These are phyloP conservation scores for Salix brachista DNA, from an alignment of 345 rosid species.

Conservation along the genomic window DNA sequence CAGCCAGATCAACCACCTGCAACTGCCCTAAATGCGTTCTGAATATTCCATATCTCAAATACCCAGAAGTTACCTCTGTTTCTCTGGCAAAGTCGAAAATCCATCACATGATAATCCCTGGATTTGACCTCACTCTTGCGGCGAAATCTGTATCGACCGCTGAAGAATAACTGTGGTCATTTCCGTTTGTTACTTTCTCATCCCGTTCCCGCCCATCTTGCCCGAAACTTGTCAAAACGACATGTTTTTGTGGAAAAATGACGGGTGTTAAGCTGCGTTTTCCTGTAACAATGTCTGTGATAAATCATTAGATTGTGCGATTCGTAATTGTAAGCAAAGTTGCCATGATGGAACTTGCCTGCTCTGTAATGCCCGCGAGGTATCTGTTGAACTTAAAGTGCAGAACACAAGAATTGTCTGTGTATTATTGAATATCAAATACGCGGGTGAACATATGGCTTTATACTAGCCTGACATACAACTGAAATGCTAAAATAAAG, in stretches of 20 bases:
- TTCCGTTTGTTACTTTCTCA: slow-evolving; percentile 73
- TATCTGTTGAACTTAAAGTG: too few species aligned
- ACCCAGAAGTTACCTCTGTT: slow-evolving; percentile 65
- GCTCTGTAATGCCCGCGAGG: slow-evolving; percentile 57
- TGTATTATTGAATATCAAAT: too few species aligned
- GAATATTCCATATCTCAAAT: slow-evolving; percentile 48
- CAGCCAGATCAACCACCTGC: slow-evolving; percentile 56
- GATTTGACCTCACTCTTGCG: slow-evolving; percentile 91
- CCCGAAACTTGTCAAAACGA: slow-evolving; percentile 56
- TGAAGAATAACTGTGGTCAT: slow-evolving; percentile 70
- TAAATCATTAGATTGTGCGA: slow-evolving; percentile 49
- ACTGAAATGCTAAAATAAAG: too few species aligned
- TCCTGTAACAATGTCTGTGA: slow-evolving; percentile 54
- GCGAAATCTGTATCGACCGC: slow-evolving; percentile 66
- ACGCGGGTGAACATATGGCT: too few species aligned
- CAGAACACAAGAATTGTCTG: too few species aligned
- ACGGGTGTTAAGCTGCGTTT: slow-evolving; percentile 68
- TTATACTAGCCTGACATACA: too few species aligned
- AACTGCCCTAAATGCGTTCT: slow-evolving; percentile 87
- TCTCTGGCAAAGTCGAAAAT: slow-evolving; percentile 68
- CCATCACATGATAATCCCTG: slow-evolving; percentile 75
- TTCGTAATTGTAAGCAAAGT: slow-evolving; percentile 50
- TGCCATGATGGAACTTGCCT: slow-evolving; percentile 76
- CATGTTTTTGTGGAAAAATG: slow-evolving; percentile 60
- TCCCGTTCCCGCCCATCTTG: slow-evolving; percentile 89